A percentile compares a stretch with the other conserved stretches of the same genome.
Evolutionary conservation across 2,329 filamentous ascomycete genomes (phyloP).

Genomic region (Diplodia mutila): DNA sequence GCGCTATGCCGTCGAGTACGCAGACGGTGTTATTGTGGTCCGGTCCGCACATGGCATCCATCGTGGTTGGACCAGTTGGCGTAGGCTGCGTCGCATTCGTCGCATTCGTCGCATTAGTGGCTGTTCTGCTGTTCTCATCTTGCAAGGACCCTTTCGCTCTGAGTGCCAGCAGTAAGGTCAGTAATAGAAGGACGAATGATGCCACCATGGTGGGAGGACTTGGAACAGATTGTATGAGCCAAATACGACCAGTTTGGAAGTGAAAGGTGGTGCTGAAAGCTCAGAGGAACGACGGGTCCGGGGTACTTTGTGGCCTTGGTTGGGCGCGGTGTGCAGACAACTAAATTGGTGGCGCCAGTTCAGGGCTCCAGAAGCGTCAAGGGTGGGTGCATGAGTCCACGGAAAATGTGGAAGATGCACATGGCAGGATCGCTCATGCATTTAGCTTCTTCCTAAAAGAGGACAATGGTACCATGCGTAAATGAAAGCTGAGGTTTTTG

Average conservation of each 20-base stretch:
- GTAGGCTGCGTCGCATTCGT: background rate
- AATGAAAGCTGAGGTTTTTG: background rate
- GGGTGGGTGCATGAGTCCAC: background rate
- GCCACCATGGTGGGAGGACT: background rate
- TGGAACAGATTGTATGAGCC: too few relatives aligned
- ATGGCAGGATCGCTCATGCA: background rate
- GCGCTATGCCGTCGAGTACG: conserved; percentile 17
- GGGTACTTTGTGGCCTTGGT: background rate
- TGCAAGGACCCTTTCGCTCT: background rate
- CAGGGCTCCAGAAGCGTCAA: background rate
- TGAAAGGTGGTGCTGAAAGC: background rate
- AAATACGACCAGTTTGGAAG: too few relatives aligned
- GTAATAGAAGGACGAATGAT: background rate
- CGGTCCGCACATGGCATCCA: background rate
- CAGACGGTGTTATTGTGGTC: conserved; percentile 11
- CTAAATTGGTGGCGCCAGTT: background rate
- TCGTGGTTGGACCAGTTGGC: background rate
- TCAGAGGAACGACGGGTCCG: background rate
- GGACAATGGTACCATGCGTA: background rate
- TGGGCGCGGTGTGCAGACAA: background rate
- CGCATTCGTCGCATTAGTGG: background rate
- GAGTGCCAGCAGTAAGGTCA: background rate
- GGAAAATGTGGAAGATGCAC: background rate
- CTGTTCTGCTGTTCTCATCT: background rate
- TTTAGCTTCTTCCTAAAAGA: background rate